Conservation (phyloP, 169 alveolate genomes). For the Cryptosporidium muris region DNA sequence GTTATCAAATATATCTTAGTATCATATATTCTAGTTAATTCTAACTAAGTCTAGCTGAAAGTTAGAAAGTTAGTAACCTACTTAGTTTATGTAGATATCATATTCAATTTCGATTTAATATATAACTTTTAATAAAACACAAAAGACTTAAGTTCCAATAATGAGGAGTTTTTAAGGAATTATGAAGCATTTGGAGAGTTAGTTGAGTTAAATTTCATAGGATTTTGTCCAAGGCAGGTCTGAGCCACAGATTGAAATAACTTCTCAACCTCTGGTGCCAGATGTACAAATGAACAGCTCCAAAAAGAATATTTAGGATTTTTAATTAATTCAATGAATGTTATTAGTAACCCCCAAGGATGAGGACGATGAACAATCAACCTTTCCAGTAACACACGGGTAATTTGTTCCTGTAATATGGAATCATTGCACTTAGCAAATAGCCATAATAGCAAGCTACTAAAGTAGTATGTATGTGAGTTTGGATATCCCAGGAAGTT, state of each 20-base stretch:
- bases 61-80: background rate
- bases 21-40: slow-evolving; percentile 5
- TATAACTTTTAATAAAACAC: too few relatives aligned
- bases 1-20: slow-evolving; percentile 32
- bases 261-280: slow-evolving; percentile 80
- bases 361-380: slow-evolving; percentile 91
- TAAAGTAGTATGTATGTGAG: slow-evolving; percentile 92
- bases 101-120: too few relatives aligned
- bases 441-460: slow-evolving; percentile 85
- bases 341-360: slow-evolving; percentile 97
- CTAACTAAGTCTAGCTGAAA: background rate
- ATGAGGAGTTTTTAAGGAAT: background rate
- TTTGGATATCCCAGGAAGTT: slow-evolving; percentile 96
- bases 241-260: slow-evolving; percentile 78
- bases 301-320: slow-evolving; percentile 86
- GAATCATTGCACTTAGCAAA: slow-evolving; percentile 87
- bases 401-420: slow-evolving; percentile 88
- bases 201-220: slow-evolving; percentile 9
- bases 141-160: too few relatives aligned
- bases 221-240: slow-evolving; percentile 72
- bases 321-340: slow-evolving; percentile 92
- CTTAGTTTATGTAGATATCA: too few relatives aligned
- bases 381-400: slow-evolving; percentile 90
- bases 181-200: slow-evolving; percentile 1
- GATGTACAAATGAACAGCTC: slow-evolving; percentile 78